Evolutionary conservation across 352 stramenopile species (phyloP), one percentile per base, ranked within the genome.

Genomic region (Elongisporangium undulatum): DNA sequence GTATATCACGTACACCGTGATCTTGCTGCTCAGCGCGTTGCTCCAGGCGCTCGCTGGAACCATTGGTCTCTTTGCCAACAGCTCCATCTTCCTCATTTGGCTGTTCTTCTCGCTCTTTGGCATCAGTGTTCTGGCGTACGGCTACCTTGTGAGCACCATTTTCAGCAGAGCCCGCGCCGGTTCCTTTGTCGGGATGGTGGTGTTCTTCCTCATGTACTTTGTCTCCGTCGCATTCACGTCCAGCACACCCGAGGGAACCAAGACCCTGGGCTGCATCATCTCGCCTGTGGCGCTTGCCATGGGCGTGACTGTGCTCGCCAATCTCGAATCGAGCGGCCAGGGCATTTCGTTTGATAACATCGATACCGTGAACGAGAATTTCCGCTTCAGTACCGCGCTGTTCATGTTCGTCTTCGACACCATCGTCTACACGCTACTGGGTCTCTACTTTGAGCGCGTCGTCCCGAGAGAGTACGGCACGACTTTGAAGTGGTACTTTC

Each of bases 401-500:
- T 65, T 56, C 49, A 87, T 97, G 63, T 80, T 98, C 49, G 51
- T 87, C 1, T 39, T 97, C 6, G 94, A 98, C 57, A 72, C 79
- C 1, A 49, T 97, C n/a, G 45, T 97, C 12, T 98, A 97, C 76
- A 91, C 79, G 19, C 17, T 97, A 2, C 61, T 98, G 1, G 93
- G 82, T 0, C 62, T 88, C 58, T 98, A 98, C 66, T 75, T 98
- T 20, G 89, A 97, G 39, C 77, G 87, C 56, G 87, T 97, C 10
- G 72, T 98, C 17, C 93, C 94, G 0, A 92, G 86, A 56, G 82
- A 96, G 61, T 97, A 94, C 61, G 94, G 93, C 10, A 90, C 87
- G n/a, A 64, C 70, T 0, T 66, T 88, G 50, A 96, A 94, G 16
- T 97, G 89, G 83, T 97, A 97, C 64, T 98, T 98, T 66, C 77